phyloP scores from a whole-genome alignment of 768 basidiomycete genomes.

The Cyathus striatus region DNA sequence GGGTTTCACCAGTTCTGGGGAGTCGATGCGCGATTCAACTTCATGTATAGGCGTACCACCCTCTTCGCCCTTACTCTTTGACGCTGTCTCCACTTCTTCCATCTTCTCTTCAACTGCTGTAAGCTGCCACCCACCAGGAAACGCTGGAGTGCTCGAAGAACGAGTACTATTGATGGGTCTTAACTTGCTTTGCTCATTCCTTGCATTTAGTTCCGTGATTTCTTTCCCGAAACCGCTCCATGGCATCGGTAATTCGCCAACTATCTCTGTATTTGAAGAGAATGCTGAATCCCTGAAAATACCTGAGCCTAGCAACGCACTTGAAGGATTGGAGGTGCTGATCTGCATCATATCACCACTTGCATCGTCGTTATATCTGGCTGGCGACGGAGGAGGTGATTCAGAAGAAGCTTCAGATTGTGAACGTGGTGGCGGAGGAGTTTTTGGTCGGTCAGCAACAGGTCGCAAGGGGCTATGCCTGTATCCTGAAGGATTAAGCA shows the following conservation, averaged over 20 bases:
- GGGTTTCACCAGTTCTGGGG: slow-evolving; percentile 47
- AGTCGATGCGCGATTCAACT: slow-evolving; percentile 43
- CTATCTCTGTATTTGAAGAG: slow-evolving; percentile 41
- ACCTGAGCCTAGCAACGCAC: slow-evolving; percentile 48
- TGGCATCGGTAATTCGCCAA: slow-evolving; percentile 50
- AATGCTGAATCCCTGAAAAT: slow-evolving; percentile 67
- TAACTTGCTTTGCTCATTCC: slow-evolving; percentile 6
- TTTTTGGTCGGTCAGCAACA: slow-evolving; percentile 31
- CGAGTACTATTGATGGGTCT: neutral
- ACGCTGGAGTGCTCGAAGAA: slow-evolving; percentile 24
- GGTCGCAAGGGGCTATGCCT: slow-evolving; percentile 22
- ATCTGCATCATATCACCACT: neutral
- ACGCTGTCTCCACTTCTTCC: slow-evolving; percentile 12
- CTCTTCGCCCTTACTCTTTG: slow-evolving; percentile 12
- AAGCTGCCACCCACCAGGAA: slow-evolving; percentile 54
- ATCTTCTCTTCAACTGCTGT: slow-evolving; percentile 47
- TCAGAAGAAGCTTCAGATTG: slow-evolving; percentile 42
- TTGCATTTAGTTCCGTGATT: neutral
- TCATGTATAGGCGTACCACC: slow-evolving; percentile 37
- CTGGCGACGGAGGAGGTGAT: slow-evolving; percentile 8
- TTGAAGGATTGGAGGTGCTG: slow-evolving; percentile 6
- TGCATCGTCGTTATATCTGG: neutral
- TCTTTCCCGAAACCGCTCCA: slow-evolving; percentile 45
- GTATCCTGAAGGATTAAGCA: slow-evolving; percentile 12
- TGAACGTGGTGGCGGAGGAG: slow-evolving; percentile 31